Base-by-base conservation (phyloP, 148 eudicot genomes). In the Camellia granthamiana region DNA sequence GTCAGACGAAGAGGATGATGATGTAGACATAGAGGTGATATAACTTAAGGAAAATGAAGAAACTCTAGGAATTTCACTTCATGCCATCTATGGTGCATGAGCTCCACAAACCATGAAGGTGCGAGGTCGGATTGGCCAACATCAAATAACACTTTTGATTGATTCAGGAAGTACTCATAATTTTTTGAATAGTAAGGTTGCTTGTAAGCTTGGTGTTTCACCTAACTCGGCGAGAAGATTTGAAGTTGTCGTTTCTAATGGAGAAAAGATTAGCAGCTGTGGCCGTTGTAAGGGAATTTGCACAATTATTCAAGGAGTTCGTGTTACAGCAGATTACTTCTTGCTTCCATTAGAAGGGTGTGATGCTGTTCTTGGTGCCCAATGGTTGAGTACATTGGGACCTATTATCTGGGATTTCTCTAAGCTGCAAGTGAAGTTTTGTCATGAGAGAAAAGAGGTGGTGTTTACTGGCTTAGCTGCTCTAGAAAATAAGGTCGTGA, bases 111-210 rank as follows among this genome's bases (percentile, higher is more conserved):
- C 59, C 2, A 49, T 72, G 23, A 49, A 49, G 13, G n/a, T 72
- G 7, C 7, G 1, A 4, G 76, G 76, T 7, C 11, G 4, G 4
- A 72, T 72, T 1, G 6, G 42, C 3, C 23, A 51, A 18, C 9
- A n/a, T 2, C 15, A 72, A 72, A 41, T 72, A 18, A 14, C 11
- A 4, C 9, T 72, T 6, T 49, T 72, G 4, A 51, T 72, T 5
- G 60, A 72, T 51, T 30, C 59, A 7, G 76, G 41, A 6, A 72
- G 76, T 30, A 72, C 76, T 3, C 76, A 72, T 13, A 72, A 52
- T 13, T 72, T 72, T 38, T 9, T 72, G n/a, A 12, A 71, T 3
- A 18, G 12, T 16, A 47, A 6, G 4, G 18, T 71, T 3, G 14
- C 42, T 0, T 2, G 46, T 4, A 44, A 46, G 74, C 15, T 15